Evolutionary conservation across 768 basidiomycete genomes (phyloP).

Genomic region (Phylloporus scabripes): DNA sequence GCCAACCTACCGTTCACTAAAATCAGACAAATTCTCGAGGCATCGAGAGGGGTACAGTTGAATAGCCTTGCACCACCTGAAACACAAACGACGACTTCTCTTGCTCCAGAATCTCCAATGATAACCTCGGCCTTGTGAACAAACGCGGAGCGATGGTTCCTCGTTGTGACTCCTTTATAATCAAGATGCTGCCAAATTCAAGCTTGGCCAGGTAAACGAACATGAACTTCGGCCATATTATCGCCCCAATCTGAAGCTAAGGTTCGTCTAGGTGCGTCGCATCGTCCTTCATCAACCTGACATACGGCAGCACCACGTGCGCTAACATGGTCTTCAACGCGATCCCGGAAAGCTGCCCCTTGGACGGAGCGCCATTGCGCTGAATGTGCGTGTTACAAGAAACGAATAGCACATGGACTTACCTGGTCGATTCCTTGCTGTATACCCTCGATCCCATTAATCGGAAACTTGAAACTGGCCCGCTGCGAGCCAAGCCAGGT

Average conservation of each 20-base stretch:
- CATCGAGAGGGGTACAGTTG: too few species aligned
- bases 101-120: too few species aligned
- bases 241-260: not conserved
- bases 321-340: conserved; percentile 44
- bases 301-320: conserved; percentile 29
- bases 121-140: too few species aligned
- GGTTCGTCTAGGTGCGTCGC: not conserved
- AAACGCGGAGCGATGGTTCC: too few species aligned
- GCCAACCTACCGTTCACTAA: too few species aligned
- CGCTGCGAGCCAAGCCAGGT: not conserved
- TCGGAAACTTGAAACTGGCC: not conserved
- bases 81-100: too few species aligned
- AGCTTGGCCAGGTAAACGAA: not conserved
- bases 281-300: conserved; percentile 5
- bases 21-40: too few species aligned
- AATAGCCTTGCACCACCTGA: too few species aligned
- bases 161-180: too few species aligned
- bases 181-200: too few species aligned
- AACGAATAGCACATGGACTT: not conserved
- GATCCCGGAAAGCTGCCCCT: conserved; percentile 13
- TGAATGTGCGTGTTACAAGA: too few species aligned
- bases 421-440: not conserved
- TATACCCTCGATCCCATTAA: not conserved
- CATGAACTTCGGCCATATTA: not conserved
- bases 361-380: not conserved